Evolutionary conservation across 2,329 filamentous ascomycete genomes (phyloP).

Genomic region (Elsinoe fawcettii): DNA sequence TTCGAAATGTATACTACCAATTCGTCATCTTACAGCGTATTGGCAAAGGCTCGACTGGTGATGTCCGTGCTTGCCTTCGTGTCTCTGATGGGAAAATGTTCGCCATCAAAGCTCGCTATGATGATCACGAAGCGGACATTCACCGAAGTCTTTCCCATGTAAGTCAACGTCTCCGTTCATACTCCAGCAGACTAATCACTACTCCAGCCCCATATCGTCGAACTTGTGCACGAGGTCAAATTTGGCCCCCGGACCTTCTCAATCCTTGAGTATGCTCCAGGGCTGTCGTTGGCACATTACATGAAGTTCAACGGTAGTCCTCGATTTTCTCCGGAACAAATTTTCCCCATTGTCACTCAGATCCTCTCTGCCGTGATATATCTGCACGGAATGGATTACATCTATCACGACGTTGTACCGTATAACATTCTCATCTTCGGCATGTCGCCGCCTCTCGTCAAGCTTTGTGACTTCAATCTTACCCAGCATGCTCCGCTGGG

Average conservation of each 20-base stretch:
- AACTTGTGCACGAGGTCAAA: neutral
- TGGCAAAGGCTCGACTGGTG: neutral
- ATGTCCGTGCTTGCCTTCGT: neutral
- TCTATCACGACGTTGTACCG: neutral
- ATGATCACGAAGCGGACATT: neutral
- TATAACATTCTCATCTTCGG: neutral
- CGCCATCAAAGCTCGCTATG: neutral
- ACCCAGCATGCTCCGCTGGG: neutral
- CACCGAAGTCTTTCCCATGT: neutral
- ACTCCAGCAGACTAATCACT: neutral
- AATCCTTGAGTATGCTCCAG: neutral
- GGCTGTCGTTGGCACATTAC: neutral
- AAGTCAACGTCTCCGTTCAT: neutral
- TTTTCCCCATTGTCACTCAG: neutral
- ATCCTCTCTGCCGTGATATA: neutral
- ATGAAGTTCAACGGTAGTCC: neutral
- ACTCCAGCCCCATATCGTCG: neutral
- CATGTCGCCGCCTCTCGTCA: neutral
- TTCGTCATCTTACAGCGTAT: neutral
- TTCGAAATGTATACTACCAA: neutral
- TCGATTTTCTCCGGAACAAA: neutral
- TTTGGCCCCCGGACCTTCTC: neutral
- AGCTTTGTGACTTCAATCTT: neutral
- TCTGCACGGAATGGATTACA: neutral
- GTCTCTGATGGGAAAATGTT: neutral